Evolutionary conservation across 2,329 filamentous ascomycete genomes (phyloP).

Genomic region (Escovopsis sp.): DNA sequence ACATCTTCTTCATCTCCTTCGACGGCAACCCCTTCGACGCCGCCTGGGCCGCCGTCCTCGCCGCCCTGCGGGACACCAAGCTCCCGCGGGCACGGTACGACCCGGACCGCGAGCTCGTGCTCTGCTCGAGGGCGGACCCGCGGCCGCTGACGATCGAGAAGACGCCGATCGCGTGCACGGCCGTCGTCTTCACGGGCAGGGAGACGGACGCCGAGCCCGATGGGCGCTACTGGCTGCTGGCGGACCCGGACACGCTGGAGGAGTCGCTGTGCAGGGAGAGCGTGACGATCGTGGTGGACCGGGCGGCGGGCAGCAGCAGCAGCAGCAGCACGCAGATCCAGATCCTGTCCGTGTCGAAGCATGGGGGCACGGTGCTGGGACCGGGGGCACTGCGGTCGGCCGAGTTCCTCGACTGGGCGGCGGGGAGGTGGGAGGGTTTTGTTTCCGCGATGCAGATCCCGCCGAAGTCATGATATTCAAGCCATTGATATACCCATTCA

Average conservation of each 20-base stretch:
- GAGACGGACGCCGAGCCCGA: slow-evolving; percentile 29
- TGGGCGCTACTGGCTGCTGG: slow-evolving; percentile 56
- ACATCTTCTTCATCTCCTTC: slow-evolving; percentile 84
- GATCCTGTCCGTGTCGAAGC: slow-evolving; percentile 65
- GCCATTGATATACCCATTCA: not conserved
- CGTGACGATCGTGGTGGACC: slow-evolving; percentile 71
- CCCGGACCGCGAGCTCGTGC: slow-evolving; percentile 57
- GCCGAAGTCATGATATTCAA: not conserved
- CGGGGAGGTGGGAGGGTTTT: slow-evolving; percentile 21
- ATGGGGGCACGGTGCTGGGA: slow-evolving; percentile 58
- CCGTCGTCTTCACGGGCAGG: slow-evolving; percentile 59
- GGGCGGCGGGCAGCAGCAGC: slow-evolving; percentile 23
- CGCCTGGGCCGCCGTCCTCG: slow-evolving; percentile 70
- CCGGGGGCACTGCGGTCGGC: slow-evolving; percentile 49
- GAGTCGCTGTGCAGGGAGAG: slow-evolving; percentile 70
- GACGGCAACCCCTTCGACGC: slow-evolving; percentile 88
- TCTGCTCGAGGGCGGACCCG: slow-evolving; percentile 52
- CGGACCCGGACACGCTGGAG: slow-evolving; percentile 82
- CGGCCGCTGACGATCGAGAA: slow-evolving; percentile 44
- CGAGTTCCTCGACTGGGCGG: slow-evolving; percentile 29
- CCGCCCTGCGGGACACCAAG: slow-evolving; percentile 62
- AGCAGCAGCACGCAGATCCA: too few relatives aligned
- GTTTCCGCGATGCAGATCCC: slow-evolving; percentile 14
- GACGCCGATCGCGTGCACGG: slow-evolving; percentile 62
- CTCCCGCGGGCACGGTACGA: slow-evolving; percentile 76